Percentiles rank a stretch among this genome's conserved stretches.
These are phyloP conservation scores for Trichoderma atroviride DNA, from an alignment of 2,329 filamentous ascomycete genomes.

Conservation along the genomic window DNA sequence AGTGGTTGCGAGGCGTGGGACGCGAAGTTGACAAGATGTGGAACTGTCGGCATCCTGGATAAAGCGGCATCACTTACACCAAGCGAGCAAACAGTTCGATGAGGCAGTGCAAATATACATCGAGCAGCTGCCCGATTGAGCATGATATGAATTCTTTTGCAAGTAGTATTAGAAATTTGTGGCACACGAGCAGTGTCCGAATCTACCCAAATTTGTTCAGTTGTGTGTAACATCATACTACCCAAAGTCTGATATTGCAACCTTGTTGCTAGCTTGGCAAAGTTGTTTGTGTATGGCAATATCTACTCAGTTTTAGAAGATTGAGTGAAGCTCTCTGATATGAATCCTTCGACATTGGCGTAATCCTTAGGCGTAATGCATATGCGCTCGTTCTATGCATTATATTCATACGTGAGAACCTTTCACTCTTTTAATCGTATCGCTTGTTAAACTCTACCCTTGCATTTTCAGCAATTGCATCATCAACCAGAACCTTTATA, in stretches of 20 bases:
- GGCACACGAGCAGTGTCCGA: neutral
- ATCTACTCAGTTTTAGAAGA: neutral
- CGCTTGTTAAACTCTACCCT: constrained; percentile 30
- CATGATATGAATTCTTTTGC: neutral
- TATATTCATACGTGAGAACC: neutral
- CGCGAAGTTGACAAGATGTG: neutral
- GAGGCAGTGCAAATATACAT: neutral
- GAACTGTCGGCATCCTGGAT: neutral
- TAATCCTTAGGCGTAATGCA: neutral
- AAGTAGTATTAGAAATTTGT: neutral
- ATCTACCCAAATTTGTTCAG: neutral
- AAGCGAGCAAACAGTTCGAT: neutral
- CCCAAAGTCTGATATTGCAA: neutral
- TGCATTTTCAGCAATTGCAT: constrained; percentile 28
- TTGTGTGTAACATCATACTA: neutral
- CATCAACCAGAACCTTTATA: constrained; percentile 37
- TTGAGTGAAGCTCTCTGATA: neutral
- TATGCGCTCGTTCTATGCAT: neutral
- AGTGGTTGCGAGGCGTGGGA: neutral
- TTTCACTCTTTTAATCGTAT: neutral
- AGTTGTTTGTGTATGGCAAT: neutral
- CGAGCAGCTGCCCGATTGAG: neutral
- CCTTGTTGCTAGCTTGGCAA: neutral
- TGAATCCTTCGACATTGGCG: neutral
- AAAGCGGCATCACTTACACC: neutral